Percentiles rank a stretch among this genome's conserved stretches.
These are phyloP conservation scores for Medicago ruthenica DNA, from an alignment of 306 rosid species.

Conservation along the genomic window DNA sequence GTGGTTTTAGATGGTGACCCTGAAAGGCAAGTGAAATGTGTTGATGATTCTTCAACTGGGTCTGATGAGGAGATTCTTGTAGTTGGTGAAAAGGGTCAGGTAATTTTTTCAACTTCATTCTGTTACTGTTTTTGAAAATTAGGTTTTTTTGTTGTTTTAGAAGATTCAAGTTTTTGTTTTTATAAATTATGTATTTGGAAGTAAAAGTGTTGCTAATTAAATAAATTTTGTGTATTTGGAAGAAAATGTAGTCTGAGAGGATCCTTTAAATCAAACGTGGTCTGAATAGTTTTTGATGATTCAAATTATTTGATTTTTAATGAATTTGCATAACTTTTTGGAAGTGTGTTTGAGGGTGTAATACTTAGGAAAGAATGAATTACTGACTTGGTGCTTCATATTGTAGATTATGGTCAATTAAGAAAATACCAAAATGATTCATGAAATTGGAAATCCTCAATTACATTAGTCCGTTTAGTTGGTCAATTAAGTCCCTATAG, in stretches of 20 bases:
- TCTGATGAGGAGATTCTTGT: constrained; percentile 56
- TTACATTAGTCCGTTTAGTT: neutral
- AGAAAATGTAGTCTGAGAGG: neutral
- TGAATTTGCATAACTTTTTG: no score
- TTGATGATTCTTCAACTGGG: constrained; percentile 33
- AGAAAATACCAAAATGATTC: neutral
- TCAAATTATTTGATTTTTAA: neutral
- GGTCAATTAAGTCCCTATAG: neutral
- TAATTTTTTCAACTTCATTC: constrained; percentile 17
- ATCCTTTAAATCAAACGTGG: neutral
- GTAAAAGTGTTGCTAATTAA: neutral
- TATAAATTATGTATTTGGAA: no score
- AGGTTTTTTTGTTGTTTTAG: neutral
- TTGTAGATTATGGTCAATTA: neutral
- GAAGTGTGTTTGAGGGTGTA: neutral
- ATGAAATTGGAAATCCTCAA: neutral
- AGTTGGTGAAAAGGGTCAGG: constrained; percentile 86
- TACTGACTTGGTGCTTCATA: neutral
- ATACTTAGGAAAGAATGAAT: neutral
- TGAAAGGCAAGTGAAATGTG: constrained; percentile 41
- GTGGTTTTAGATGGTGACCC: constrained; percentile 67
- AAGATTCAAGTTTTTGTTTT: neutral
- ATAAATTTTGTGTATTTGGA: neutral
- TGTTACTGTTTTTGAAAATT: neutral
- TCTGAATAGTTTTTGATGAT: neutral